These are phyloP conservation scores for Clarireedia homoeocarpa DNA, from an alignment of 2,329 filamentous ascomycete genomes.

Conservation along the genomic window DNA sequence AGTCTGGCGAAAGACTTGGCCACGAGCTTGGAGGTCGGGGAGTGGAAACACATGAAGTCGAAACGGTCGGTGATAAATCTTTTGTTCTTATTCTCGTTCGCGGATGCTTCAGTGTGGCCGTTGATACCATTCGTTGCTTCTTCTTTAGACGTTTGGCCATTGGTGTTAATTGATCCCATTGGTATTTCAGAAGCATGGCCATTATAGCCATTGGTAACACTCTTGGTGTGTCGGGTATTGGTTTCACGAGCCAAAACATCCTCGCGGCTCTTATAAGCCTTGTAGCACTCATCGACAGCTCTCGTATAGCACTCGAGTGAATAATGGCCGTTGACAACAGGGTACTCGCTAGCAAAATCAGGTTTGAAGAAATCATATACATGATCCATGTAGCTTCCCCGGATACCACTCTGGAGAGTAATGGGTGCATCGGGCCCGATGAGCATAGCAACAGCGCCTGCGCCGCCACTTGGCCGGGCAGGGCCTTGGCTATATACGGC, in stretches of 20 bases:
- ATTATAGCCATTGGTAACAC: too few species aligned
- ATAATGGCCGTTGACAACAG: neutral
- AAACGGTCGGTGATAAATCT: too few species aligned
- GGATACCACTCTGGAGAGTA: neutral
- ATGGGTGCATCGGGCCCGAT: neutral
- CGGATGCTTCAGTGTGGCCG: too few species aligned
- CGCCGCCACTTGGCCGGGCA: neutral
- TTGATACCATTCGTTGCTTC: too few species aligned
- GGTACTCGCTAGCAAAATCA: neutral
- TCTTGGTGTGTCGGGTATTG: too few species aligned
- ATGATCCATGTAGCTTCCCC: neutral
- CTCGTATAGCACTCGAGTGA: neutral
- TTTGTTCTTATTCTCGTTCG: too few species aligned
- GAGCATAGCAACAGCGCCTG: constrained; percentile 2
- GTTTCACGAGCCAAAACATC: neutral
- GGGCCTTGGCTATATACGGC: neutral
- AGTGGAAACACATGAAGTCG: neutral
- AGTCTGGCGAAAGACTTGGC: neutral
- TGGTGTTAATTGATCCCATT: too few species aligned
- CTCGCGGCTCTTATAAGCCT: neutral
- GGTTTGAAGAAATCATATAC: constrained; percentile 6
- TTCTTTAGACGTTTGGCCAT: too few species aligned
- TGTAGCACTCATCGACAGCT: neutral
- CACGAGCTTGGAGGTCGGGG: neutral
- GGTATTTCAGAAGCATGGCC: too few species aligned